Conservation (phyloP, 1,284 basidiomycete genomes). For the Mycena citricolor region DNA sequence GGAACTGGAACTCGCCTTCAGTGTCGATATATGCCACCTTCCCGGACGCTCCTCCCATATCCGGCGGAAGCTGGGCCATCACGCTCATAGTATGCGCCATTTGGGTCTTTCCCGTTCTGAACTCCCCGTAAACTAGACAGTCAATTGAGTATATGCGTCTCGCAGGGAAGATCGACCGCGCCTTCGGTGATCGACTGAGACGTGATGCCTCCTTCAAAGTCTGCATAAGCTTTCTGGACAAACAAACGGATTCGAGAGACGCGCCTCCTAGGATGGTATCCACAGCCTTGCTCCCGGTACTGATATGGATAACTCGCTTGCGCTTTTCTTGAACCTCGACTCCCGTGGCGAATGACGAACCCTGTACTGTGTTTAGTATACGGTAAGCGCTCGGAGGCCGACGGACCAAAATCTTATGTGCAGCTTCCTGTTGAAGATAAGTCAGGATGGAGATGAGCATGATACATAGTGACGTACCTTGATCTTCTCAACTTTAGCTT, state of each 20-base stretch:
- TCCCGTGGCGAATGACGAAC: constrained; percentile 85
- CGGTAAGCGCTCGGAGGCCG: not conserved
- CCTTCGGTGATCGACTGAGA: constrained; percentile 93
- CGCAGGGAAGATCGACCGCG: constrained; percentile 28
- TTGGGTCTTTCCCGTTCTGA: constrained; percentile 88
- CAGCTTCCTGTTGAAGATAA: constrained; percentile 66
- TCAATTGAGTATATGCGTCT: constrained; percentile 2
- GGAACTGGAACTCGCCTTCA: constrained; percentile 59
- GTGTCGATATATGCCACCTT: constrained; percentile 96
- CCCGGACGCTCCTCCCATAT: constrained; percentile 87
- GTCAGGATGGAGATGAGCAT: too few relatives aligned
- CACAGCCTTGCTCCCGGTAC: constrained; percentile 89
- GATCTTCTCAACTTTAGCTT: constrained; percentile 94
- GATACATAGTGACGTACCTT: too few relatives aligned
- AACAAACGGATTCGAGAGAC: constrained; percentile 20
- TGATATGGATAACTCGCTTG: constrained; percentile 75
- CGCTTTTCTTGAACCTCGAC: constrained; percentile 86
- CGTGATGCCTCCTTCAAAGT: constrained; percentile 72
- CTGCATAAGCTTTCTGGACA: too few relatives aligned
- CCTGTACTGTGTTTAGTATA: constrained; percentile 43
- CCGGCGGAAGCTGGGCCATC: constrained; percentile 81
- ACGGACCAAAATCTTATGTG: constrained; percentile 75
- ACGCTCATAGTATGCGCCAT: constrained; percentile 92
- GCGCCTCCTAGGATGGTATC: constrained; percentile 84
- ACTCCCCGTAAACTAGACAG: constrained; percentile 73